These are phyloP conservation scores for Myriosclerotinia curreyana DNA, from an alignment of 2,329 filamentous ascomycete genomes.

Conservation along the genomic window DNA sequence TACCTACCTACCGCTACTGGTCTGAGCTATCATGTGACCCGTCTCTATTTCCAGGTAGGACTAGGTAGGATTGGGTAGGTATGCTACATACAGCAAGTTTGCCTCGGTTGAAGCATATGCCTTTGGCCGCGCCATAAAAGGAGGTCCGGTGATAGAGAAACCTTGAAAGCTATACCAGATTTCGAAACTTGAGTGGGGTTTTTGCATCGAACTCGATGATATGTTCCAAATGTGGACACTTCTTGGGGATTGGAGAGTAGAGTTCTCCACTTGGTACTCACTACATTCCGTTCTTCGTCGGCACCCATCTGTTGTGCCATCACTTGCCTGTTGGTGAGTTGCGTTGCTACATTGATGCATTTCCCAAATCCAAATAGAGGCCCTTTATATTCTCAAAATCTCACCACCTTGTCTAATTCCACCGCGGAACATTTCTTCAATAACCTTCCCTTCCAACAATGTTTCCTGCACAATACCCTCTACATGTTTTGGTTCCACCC, in stretches of 20 bases:
- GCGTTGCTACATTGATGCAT: background rate
- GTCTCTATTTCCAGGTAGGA: background rate
- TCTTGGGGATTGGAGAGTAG: background rate
- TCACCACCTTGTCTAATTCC: conserved; percentile 57
- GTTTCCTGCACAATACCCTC: conserved; percentile 74
- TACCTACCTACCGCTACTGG: too few species aligned
- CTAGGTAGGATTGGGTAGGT: too few species aligned
- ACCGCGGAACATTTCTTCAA: conserved; percentile 69
- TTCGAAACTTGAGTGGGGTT: background rate
- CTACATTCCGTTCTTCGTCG: background rate
- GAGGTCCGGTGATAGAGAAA: background rate
- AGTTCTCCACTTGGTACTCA: background rate
- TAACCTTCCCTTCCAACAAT: conserved; percentile 61
- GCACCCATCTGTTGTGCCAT: background rate
- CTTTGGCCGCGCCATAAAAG: background rate
- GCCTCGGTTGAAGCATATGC: background rate
- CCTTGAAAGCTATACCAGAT: background rate
- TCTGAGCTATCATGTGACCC: background rate
- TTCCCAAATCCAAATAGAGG: background rate
- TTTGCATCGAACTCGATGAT: background rate
- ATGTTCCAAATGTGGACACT: background rate
- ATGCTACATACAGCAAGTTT: background rate
- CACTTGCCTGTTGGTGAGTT: background rate
- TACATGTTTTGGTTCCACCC: conserved; percentile 71
- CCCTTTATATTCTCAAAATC: conserved; percentile 41